phyloP scores from a whole-genome alignment of 768 basidiomycete species.

The Galerina marginata region DNA sequence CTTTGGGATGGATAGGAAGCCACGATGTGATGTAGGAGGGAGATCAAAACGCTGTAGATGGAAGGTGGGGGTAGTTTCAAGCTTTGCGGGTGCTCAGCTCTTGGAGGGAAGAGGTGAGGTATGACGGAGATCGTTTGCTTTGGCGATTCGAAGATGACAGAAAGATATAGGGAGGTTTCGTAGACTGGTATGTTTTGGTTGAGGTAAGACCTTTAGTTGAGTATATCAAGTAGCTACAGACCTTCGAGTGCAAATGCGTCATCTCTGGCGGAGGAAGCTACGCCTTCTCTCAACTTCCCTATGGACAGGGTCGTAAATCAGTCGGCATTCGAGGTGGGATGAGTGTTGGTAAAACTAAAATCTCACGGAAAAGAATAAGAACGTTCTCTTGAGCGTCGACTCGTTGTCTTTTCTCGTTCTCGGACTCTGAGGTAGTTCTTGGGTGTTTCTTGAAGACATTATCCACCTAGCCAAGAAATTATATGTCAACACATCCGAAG shows the following conservation, averaged over 20 bases:
- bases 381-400: slow-evolving; percentile 69
- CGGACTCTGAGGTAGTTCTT: slow-evolving; percentile 34
- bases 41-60: slow-evolving; percentile 45
- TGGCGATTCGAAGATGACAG: slow-evolving; percentile 64
- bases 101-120: slow-evolving; percentile 58
- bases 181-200: slow-evolving; percentile 51
- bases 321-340: neutral
- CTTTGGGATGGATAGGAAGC: slow-evolving; percentile 69
- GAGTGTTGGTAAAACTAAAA: neutral
- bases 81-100: slow-evolving; percentile 32
- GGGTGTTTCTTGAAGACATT: slow-evolving; percentile 49
- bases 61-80: slow-evolving; percentile 17
- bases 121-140: slow-evolving; percentile 68
- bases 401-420: slow-evolving; percentile 41
- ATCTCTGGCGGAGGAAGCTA: slow-evolving; percentile 60
- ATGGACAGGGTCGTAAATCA: neutral
- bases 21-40: slow-evolving; percentile 63
- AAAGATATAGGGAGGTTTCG: slow-evolving; percentile 73
- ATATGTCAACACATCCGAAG: neutral
- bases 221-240: slow-evolving; percentile 30
- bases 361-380: slow-evolving; percentile 75
- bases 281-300: slow-evolving; percentile 83
- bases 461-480: slow-evolving; percentile 45
- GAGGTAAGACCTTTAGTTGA: neutral
- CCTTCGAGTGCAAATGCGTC: slow-evolving; percentile 76